Evolutionary conservation across 2,329 filamentous ascomycete genomes (phyloP).

Genomic region (Paracamarosporium sp.): DNA sequence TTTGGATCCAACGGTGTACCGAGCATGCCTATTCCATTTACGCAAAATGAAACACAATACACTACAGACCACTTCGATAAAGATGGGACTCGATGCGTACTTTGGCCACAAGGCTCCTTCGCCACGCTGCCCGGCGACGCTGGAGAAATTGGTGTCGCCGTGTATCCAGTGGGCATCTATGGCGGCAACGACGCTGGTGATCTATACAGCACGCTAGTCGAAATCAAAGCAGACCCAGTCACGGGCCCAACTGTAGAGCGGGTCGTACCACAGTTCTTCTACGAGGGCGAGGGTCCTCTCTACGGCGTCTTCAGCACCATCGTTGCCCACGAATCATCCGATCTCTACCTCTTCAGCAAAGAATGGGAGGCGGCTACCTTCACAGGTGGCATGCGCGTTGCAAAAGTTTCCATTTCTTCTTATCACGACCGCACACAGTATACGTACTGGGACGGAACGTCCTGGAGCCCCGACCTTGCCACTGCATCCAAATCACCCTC

Average conservation of each 20-base stretch:
- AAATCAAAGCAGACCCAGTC: neutral
- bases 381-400: neutral
- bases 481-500: neutral
- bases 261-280: neutral
- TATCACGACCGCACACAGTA: neutral
- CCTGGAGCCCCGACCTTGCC: neutral
- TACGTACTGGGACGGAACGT: neutral
- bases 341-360: neutral
- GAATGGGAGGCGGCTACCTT: neutral
- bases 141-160: neutral
- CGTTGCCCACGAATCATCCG: neutral
- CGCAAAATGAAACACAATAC: neutral
- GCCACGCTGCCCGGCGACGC: neutral
- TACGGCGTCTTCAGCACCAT: neutral
- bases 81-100: neutral
- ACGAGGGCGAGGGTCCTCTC: neutral
- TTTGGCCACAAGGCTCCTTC: neutral
- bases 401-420: neutral
- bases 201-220: neutral
- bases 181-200: neutral
- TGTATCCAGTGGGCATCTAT: neutral
- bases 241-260: neutral
- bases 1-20: neutral
- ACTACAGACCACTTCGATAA: neutral
- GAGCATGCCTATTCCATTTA: neutral